Conservation (phyloP, 176 grass and related monocot genomes). For the Alloteropsis semialata region DNA sequence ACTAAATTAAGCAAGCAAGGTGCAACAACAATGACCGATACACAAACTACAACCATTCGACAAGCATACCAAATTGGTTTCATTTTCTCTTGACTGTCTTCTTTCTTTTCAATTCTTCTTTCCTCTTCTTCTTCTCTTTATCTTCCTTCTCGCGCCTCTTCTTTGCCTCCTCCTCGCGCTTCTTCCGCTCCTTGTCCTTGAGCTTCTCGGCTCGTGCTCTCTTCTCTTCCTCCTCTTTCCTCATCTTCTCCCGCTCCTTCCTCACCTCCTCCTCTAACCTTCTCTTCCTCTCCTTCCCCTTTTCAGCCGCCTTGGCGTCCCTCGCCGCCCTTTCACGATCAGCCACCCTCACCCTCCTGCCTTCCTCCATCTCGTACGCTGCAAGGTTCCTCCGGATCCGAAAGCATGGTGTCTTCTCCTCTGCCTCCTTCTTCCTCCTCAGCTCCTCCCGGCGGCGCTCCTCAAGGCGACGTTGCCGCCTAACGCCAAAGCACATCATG, state of each 20-base stretch:
- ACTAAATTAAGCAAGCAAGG: background rate
- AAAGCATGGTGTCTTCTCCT: slow-evolving; percentile 1
- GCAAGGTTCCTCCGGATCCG: slow-evolving; percentile 17
- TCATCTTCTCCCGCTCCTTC: slow-evolving; percentile 17
- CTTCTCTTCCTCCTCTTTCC: background rate
- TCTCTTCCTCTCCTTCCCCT: background rate
- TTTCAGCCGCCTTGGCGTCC: background rate
- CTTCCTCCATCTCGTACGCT: slow-evolving; percentile 31
- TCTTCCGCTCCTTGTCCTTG: slow-evolving; percentile 22
- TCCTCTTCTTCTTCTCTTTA: background rate
- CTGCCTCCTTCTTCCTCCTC: background rate
- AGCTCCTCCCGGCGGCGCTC: slow-evolving; percentile 10
- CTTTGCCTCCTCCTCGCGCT: background rate
- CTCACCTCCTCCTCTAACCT: background rate
- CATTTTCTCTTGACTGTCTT: background rate
- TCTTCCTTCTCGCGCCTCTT: background rate
- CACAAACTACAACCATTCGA: too few species aligned
- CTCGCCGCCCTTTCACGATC: background rate
- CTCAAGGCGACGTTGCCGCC: background rate
- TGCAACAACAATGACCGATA: background rate
- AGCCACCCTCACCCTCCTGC: background rate
- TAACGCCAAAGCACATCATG: slow-evolving; percentile 13
- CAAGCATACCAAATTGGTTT: background rate
- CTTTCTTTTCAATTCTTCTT: slow-evolving; percentile 12
- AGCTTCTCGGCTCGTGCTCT: background rate